Evolutionary conservation across 441 rosid genomes (phyloP).

Genomic region (Raphanus hybrid): DNA sequence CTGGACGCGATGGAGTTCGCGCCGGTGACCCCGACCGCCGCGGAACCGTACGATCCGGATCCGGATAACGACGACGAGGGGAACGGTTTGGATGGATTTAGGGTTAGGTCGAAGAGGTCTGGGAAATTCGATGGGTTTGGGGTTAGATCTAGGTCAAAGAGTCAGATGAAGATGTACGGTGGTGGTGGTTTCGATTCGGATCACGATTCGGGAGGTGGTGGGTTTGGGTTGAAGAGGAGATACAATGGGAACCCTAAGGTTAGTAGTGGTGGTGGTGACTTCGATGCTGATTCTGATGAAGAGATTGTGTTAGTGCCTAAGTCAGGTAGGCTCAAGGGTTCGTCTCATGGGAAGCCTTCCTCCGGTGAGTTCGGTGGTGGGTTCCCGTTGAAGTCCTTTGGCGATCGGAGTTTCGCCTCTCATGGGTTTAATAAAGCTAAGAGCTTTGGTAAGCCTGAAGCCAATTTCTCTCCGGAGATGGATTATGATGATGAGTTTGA

Average conservation of each 20-base stretch:
- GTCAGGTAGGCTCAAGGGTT: constrained; percentile 37
- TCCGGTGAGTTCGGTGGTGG: constrained; percentile 42
- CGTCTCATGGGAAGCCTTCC: constrained; percentile 33
- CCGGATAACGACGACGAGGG: constrained; percentile 33
- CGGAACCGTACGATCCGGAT: constrained; percentile 45
- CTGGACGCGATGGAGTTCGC: constrained; percentile 66
- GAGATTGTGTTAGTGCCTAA: constrained; percentile 47
- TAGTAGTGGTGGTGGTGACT: constrained; percentile 36
- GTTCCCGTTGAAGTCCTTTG: constrained; percentile 58
- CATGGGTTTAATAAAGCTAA: constrained; percentile 51
- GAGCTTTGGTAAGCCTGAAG: constrained; percentile 40
- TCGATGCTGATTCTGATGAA: constrained; percentile 43
- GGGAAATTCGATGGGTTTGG: constrained; percentile 42
- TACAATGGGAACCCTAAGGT: constrained; percentile 41
- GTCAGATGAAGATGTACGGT: constrained; percentile 35
- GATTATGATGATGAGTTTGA: constrained; percentile 47
- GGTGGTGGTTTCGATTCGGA: constrained; percentile 45
- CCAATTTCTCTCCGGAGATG: constrained; percentile 37
- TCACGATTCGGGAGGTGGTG: constrained; percentile 41
- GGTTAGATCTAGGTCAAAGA: constrained; percentile 45
- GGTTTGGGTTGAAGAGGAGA: constrained; percentile 41
- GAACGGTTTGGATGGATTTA: constrained; percentile 43
- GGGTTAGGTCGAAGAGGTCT: constrained; percentile 48
- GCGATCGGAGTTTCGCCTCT: constrained; percentile 48
- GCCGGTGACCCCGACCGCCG: constrained; percentile 43